Base-by-base conservation (phyloP, 192 early-diverging fungal species). In the Coemansia sp. region DNA sequence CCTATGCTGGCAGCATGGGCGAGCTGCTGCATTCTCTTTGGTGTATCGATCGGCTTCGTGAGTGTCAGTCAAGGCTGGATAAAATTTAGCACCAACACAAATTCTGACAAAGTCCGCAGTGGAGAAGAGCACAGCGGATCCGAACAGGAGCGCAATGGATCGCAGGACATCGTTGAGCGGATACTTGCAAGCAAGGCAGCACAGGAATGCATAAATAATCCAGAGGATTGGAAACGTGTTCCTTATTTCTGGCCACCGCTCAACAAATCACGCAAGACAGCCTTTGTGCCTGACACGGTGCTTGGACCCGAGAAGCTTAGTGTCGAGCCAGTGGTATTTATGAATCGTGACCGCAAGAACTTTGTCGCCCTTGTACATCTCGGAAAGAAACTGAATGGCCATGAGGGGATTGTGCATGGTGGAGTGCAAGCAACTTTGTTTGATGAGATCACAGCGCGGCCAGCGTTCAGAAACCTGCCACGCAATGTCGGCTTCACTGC, bases 401-500 rank as follows among this genome's bases (percentile, higher is more conserved):
- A 94, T 70, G 81, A 86, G 21, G 85, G 84, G 44, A 92, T 94
- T 55, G 80, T 88, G 44, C 93, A 94, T 62, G 93, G 93, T 34
- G 91, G 88, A 30, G 76, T 91, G 7, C 80, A 87, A 44, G 89
- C 89, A 0, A 91, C 89, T 1, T 54, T 92, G 38, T 75, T 90
- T 57, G 90, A 92, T 79, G 89, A 90, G 68, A 82, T 78, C 27
- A 75, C 81, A 21, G 85, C 84, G 3, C 84, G 76, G 47, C 76
- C 85, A 26, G 86, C 83, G 49, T 72, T 85, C 65, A 76, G 76
- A 64, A 74, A 81, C 50, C 73, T 91, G 14, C 91, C 91, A 8
- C 85, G 85, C 66, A 86, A 84, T 51, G 76, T 86, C 32, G 91
- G 86, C 1, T 83, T 91, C 54, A 93, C 91, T 7, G 91, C 89